Conservation (phyloP, 1,139 yeast species). For the Sugiyamaella japonica region DNA sequence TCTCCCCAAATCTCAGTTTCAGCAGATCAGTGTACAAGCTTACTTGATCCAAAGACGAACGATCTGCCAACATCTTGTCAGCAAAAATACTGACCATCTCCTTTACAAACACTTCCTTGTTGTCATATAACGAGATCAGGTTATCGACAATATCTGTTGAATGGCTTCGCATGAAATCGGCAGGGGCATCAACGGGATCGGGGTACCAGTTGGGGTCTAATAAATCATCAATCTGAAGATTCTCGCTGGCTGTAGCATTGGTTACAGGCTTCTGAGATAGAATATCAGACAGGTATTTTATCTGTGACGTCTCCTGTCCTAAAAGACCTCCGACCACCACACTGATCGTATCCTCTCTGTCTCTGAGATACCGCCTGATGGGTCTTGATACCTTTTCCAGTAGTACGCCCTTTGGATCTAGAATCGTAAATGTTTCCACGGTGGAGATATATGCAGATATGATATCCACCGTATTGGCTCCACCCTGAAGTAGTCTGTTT, state of each 20-base stretch:
- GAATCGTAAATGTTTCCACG: constrained; percentile 65
- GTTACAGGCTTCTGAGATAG: constrained; percentile 37
- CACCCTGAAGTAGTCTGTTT: constrained; percentile 67
- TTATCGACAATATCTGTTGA: constrained; percentile 66
- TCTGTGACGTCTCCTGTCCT: constrained; percentile 50
- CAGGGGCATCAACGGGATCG: constrained; percentile 89
- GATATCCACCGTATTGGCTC: constrained; percentile 76
- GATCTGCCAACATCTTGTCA: constrained; percentile 52
- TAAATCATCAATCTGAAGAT: constrained; percentile 41
- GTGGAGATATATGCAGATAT: constrained; percentile 69
- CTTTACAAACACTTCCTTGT: constrained; percentile 68
- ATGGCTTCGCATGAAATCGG: constrained; percentile 69
- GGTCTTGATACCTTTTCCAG: constrained; percentile 77
- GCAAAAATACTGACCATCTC: constrained; percentile 73
- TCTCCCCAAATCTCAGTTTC: constrained; percentile 65
- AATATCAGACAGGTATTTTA: constrained; percentile 56
- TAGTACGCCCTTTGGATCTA: constrained; percentile 88
- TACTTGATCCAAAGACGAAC: constrained; percentile 44
- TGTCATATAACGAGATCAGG: constrained; percentile 72
- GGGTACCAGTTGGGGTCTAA: constrained; percentile 71
- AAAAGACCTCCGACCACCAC: constrained; percentile 73
- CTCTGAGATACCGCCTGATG: constrained; percentile 63
- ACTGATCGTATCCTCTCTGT: constrained; percentile 70
- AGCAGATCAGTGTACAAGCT: constrained; percentile 51
- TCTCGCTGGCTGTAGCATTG: constrained; percentile 13